Evolutionary conservation across 352 stramenopile species (phyloP).

Genomic region (Pythium brachiatum): DNA sequence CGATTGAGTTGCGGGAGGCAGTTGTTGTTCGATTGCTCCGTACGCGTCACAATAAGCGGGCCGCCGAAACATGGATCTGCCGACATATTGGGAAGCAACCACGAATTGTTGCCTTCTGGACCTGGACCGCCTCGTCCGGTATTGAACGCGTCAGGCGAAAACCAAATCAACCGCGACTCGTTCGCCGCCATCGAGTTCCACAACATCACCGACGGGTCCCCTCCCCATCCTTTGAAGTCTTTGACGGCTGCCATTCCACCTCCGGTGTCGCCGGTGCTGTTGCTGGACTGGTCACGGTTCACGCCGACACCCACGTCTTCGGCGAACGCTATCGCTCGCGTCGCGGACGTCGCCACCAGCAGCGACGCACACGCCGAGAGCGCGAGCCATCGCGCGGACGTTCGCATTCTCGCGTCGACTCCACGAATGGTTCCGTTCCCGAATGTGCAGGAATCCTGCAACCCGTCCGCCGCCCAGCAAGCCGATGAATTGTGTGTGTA

Average conservation of each 20-base stretch:
- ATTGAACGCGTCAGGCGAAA: neutral
- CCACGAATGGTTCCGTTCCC: neutral
- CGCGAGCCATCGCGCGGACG: neutral
- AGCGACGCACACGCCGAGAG: neutral
- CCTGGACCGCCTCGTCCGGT: neutral
- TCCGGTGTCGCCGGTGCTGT: neutral
- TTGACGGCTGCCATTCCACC: neutral
- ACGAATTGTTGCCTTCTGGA: neutral
- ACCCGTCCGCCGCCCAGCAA: neutral
- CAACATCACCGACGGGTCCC: neutral
- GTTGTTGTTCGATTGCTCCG: conserved; percentile 37
- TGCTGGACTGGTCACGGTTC: neutral
- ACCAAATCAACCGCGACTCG: conserved; percentile 8
- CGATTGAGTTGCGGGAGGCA: conserved; percentile 45
- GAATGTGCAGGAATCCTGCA: neutral
- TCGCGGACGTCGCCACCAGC: too few species aligned
- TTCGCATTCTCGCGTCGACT: neutral
- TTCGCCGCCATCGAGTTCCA: neutral
- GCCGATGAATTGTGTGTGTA: neutral
- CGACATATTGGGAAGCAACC: neutral
- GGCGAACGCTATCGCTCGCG: too few species aligned
- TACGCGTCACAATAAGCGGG: conserved; percentile 50
- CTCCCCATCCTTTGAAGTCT: neutral
- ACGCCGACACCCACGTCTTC: too few species aligned
- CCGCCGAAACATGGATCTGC: conserved; percentile 32